These are phyloP conservation scores for Catharanthus roseus DNA, from an alignment of 257 asterid genomes.

Conservation along the genomic window DNA sequence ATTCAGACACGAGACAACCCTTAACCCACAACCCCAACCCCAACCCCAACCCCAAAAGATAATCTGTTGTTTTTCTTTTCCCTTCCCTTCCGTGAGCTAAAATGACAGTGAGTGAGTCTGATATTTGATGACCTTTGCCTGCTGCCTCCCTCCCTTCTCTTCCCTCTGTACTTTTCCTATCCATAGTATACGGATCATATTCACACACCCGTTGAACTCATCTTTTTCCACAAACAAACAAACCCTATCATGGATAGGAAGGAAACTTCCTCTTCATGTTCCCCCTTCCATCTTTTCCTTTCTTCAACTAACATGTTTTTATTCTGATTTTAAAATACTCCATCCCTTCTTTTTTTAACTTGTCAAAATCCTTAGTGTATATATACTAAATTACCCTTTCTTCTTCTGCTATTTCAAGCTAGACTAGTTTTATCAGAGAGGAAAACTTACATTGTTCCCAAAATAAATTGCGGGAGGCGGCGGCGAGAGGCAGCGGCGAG, in stretches of 20 bases:
- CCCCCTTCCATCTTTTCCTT: background rate
- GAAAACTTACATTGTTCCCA: too few species aligned
- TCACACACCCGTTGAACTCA: background rate
- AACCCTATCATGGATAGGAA: background rate
- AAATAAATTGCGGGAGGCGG: too few species aligned
- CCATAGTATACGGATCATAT: slow-evolving; percentile 10
- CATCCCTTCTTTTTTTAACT: too few species aligned
- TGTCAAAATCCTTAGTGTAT: too few species aligned
- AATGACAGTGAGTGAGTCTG: background rate
- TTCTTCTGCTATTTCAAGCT: too few species aligned
- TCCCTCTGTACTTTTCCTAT: background rate
- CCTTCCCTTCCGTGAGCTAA: slow-evolving; percentile 20
- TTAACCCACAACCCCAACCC: too few species aligned
- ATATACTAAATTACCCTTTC: too few species aligned
- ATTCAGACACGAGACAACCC: slow-evolving; percentile 20
- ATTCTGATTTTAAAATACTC: too few species aligned
- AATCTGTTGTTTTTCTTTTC: background rate
- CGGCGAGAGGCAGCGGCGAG: too few species aligned
- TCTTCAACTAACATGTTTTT: too few species aligned
- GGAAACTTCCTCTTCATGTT: background rate
- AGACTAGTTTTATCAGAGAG: too few species aligned
- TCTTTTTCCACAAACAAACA: background rate
- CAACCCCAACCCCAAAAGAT: background rate
- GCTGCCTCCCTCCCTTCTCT: too few species aligned
- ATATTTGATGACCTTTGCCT: background rate